Conservation (phyloP, 352 stramenopile genomes). For the Phytophthora pistaciae region DNA sequence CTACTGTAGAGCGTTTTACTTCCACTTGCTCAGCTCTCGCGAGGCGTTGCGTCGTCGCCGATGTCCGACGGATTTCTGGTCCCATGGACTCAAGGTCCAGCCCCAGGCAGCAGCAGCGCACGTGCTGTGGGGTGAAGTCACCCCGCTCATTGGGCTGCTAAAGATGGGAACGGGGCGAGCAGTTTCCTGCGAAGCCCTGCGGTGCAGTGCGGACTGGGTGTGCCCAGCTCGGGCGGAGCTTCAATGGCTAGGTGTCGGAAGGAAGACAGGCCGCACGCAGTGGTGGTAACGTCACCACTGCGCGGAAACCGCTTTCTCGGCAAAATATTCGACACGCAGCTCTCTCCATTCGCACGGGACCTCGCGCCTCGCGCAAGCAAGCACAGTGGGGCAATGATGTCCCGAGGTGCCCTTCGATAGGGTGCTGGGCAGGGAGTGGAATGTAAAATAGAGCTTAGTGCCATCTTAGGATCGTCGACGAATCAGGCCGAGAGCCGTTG, state of each 20-base stretch:
- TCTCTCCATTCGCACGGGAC: neutral
- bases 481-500: conserved; percentile 24
- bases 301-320: conserved; percentile 24
- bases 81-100: conserved; percentile 4
- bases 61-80: conserved; percentile 11
- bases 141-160: conserved; percentile 15
- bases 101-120: neutral
- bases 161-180: conserved; percentile 15
- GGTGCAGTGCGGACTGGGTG: conserved; percentile 5
- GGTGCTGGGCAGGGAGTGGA: conserved; percentile 1
- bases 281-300: conserved; percentile 25
- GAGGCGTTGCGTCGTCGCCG: conserved; percentile 5
- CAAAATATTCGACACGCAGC: conserved; percentile 33
- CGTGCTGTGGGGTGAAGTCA: conserved; percentile 9
- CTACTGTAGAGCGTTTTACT: conserved; percentile 10
- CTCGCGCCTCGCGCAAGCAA: conserved; percentile 1
- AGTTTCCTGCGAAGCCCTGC: conserved; percentile 28
- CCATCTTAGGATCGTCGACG: conserved; percentile 15
- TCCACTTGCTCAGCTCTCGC: conserved; percentile 4
- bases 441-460: conserved; percentile 16
- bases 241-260: conserved; percentile 23
- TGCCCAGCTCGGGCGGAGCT: conserved; percentile 16
- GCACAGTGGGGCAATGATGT: neutral
- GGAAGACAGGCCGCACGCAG: conserved; percentile 16
- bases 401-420: conserved; percentile 9